phyloP scores from a whole-genome alignment of 208 protist species.

The Acanthamoeba lenticulata region DNA sequence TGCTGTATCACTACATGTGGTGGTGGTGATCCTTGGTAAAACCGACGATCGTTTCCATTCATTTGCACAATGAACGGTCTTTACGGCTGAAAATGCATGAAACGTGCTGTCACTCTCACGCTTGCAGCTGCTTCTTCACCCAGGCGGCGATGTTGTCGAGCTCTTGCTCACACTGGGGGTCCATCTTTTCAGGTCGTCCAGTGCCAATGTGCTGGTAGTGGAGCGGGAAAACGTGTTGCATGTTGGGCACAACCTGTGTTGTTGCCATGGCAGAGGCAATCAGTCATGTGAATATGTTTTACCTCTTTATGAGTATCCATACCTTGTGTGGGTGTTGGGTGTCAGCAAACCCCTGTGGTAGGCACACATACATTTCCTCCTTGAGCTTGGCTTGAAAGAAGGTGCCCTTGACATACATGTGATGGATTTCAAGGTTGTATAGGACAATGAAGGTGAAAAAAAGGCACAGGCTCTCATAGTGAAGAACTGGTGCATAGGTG shows the following conservation, averaged over 20 bases:
- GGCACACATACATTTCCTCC: neutral
- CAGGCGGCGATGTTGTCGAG: neutral
- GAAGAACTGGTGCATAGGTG: neutral
- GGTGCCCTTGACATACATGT: neutral
- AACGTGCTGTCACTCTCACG: too few species aligned
- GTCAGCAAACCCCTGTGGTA: neutral
- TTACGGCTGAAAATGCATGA: too few species aligned
- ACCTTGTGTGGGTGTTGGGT: neutral
- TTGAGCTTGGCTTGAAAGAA: neutral
- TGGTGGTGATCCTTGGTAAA: too few species aligned
- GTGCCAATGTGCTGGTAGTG: neutral
- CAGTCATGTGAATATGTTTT: neutral
- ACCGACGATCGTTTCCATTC: too few species aligned
- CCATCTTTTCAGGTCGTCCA: neutral
- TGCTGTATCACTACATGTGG: too few species aligned
- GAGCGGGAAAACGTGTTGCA: constrained; percentile 37
- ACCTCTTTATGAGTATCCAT: neutral
- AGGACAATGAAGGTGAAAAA: neutral
- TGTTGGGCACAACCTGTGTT: neutral
- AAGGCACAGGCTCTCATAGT: neutral
- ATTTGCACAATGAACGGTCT: too few species aligned
- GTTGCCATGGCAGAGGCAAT: neutral
- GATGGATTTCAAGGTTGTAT: constrained; percentile 5
- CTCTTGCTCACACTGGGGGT: neutral
- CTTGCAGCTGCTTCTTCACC: neutral